These are phyloP conservation scores for Sextonia rubra DNA, from an alignment of 164 flowering plant genomes.

Conservation along the genomic window DNA sequence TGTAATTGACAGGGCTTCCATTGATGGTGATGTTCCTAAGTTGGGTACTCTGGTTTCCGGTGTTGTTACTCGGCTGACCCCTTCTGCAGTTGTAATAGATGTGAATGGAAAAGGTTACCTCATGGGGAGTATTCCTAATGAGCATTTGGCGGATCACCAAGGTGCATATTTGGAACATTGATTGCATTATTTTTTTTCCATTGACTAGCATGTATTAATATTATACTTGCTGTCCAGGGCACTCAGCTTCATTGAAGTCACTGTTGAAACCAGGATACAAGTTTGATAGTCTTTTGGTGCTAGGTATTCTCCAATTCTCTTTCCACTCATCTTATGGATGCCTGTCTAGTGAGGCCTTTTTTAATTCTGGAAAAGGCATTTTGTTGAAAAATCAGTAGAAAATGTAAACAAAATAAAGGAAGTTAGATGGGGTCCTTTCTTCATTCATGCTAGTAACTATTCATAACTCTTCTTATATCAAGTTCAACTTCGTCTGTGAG, in stretches of 20 bases:
- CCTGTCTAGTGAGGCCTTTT: not conserved
- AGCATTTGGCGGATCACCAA: constrained; percentile 86
- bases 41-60: constrained; percentile 78
- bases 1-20: constrained; percentile 36
- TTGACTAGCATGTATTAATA: not conserved
- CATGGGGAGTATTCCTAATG: constrained; percentile 65
- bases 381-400: no score
- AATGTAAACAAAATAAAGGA: no score
- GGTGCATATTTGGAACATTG: constrained; percentile 31
- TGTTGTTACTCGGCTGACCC: constrained; percentile 56
- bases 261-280: constrained; percentile 73
- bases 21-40: constrained; percentile 41
- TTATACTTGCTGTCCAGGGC: constrained; percentile 36
- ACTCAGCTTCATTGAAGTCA: constrained; percentile 56
- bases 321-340: not conserved
- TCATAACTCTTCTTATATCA: no score
- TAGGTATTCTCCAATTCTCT: constrained; percentile 43
- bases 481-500: no score
- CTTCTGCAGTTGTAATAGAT: constrained; percentile 46
- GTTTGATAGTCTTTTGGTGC: constrained; percentile 68
- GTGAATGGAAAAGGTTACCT: constrained; percentile 37
- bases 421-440: no score
- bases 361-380: no score
- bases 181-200: not conserved
- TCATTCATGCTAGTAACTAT: no score